Evolutionary conservation across 2,329 filamentous ascomycete species (phyloP).

Genomic region (Penicillium sumatraense): DNA sequence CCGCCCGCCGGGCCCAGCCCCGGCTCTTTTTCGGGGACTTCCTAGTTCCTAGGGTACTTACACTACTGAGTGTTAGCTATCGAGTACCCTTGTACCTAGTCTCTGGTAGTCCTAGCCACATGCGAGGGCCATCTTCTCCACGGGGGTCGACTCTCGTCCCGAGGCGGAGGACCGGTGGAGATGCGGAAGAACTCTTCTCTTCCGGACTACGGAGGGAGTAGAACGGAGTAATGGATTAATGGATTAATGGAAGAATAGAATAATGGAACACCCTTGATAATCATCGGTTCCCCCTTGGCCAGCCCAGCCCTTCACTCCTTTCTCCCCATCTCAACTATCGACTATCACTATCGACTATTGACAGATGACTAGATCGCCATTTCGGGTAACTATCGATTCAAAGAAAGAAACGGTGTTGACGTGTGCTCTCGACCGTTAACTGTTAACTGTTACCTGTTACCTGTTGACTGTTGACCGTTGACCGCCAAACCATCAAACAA

Average conservation of each 20-base stretch:
- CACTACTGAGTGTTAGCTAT: too few relatives aligned
- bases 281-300: not conserved
- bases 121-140: slow-evolving; percentile 2
- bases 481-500: slow-evolving; percentile 11
- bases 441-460: too few relatives aligned
- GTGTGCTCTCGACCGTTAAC: slow-evolving; percentile 11
- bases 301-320: too few relatives aligned
- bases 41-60: too few relatives aligned
- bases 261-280: not conserved
- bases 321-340: not conserved
- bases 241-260: too few relatives aligned
- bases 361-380: too few relatives aligned
- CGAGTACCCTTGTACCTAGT: too few relatives aligned
- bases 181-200: not conserved
- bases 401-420: slow-evolving; percentile 17
- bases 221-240: too few relatives aligned
- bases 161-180: slow-evolving; percentile 8
- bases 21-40: too few relatives aligned
- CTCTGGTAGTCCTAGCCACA: not conserved
- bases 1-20: not conserved
- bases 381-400: too few relatives aligned
- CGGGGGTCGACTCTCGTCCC: slow-evolving; percentile 6
- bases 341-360: not conserved
- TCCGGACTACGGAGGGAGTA: too few relatives aligned
- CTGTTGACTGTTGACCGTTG: not conserved